Evolutionary conservation across 208 protist genomes (phyloP).

Genomic region (Naegleria gruberi): DNA sequence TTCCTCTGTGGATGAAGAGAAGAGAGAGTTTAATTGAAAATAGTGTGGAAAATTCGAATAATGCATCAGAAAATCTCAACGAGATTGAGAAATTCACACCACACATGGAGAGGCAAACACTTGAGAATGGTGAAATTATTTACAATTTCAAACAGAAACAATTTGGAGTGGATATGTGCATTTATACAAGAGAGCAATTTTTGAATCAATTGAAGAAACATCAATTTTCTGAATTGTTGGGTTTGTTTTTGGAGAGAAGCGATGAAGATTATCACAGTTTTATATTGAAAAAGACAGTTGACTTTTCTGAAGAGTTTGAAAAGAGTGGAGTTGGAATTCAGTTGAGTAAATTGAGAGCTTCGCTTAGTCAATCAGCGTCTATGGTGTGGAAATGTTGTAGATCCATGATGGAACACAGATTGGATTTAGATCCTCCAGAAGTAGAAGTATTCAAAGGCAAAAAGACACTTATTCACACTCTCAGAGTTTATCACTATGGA

Average conservation of each 20-base stretch:
- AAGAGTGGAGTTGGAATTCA: background rate
- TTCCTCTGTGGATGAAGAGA: no score
- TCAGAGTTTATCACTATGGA: background rate
- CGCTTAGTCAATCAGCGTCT: background rate
- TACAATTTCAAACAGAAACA: background rate
- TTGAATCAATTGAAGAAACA: background rate
- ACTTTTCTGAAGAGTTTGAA: background rate
- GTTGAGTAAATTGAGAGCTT: background rate
- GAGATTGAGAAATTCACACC: no score
- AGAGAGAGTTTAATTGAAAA: no score
- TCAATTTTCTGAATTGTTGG: background rate
- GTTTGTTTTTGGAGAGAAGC: background rate
- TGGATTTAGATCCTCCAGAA: background rate
- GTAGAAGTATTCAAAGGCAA: background rate
- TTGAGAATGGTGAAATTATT: no score
- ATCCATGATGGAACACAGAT: background rate
- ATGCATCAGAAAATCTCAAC: no score
- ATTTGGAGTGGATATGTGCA: background rate
- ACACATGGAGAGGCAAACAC: no score
- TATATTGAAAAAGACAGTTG: background rate
- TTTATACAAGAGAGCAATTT: background rate
- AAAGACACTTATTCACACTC: background rate
- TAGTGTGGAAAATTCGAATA: no score
- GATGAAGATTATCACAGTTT: background rate
- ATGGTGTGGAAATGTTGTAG: background rate